Conservation (phyloP, 2,329 filamentous ascomycete species). For the Epichloe brachyelytri region DNA sequence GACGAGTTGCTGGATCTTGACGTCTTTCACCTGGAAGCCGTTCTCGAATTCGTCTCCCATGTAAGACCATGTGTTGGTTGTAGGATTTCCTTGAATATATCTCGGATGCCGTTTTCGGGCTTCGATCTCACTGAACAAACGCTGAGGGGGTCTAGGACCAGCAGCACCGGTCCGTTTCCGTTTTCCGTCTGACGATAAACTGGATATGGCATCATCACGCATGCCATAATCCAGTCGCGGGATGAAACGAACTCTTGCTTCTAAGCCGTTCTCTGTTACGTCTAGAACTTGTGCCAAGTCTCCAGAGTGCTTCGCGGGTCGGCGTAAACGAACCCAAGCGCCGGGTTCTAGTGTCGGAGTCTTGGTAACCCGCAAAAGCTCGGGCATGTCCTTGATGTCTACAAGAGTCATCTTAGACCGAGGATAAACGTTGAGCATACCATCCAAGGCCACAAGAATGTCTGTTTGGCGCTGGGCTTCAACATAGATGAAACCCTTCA, state of each 20-base stretch:
- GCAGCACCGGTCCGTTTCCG: conserved; percentile 57
- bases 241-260: conserved; percentile 76
- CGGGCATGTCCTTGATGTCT: conserved; percentile 94
- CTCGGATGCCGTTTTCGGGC: conserved; percentile 75
- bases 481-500: conserved; percentile 92
- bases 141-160: conserved; percentile 66
- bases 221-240: conserved; percentile 85
- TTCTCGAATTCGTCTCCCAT: conserved; percentile 83
- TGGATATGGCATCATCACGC: conserved; percentile 54
- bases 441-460: conserved; percentile 70
- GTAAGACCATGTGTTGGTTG: conserved; percentile 72
- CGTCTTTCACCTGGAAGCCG: conserved; percentile 86
- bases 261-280: conserved; percentile 83
- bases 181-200: conserved; percentile 48
- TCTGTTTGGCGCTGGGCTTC: conserved; percentile 82
- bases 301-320: conserved; percentile 67
- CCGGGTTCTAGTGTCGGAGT: conserved; percentile 74
- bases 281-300: conserved; percentile 89
- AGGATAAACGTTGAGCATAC: conserved; percentile 80
- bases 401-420: conserved; percentile 77
- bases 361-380: conserved; percentile 82
- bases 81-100: conserved; percentile 51
- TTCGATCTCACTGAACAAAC: conserved; percentile 85
- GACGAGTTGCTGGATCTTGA: conserved; percentile 77
- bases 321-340: conserved; percentile 80